Base-by-base conservation (phyloP, 2,329 filamentous ascomycete species). In the Aspergillus amoenus region DNA sequence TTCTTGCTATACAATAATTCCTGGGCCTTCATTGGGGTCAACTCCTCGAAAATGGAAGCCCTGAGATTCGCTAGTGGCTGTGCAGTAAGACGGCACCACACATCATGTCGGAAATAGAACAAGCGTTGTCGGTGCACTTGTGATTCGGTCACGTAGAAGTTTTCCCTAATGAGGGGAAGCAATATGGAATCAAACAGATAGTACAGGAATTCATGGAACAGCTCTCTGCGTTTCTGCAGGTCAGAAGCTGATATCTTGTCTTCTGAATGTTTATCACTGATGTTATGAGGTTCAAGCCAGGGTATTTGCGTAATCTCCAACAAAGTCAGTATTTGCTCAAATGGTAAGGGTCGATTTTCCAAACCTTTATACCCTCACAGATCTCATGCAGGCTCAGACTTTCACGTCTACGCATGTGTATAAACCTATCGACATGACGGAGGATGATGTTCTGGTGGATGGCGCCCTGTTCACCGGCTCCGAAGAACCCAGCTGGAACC, bases 131-230 rank as follows among this genome's bases (percentile, higher is more conserved):
- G 87, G 68, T 96, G 86, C 1, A 81, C 80, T 61, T 86, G 92
- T 0, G 92, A 94, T 72, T 99, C 94, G 0, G 94, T 99, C 39
- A 97, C 90, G 69, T 97, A 93, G 68, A 99, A 99, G 67, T 94
- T 93, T 61, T 85, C 87, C 34, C 90, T 86, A 47, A 97, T 83
- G 7, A 99, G 81, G 9, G 94, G 93, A 65, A 97, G 89, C 55
- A 99, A 70, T 21, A 97, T 81, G 0, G 93, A 97, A 73, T 99
- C 94, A 67, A 99, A 94, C 4, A 96, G 64, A 70, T 93, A 99
- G 76, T 97, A 97, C 6, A 97, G 67, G 57, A 97, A 87, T 71
- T 99, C 94, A 52, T 86, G 76, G 48, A 97, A 84, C 0, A 97
- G 81, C 68, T 97, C 90, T 24, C 78, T 79, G 11, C 93, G 87